A percentile compares a stretch with the other conserved stretches of the same genome.
These are phyloP conservation scores for Penicillium egyptiacum DNA, from an alignment of 495 filamentous ascomycete species.

Conservation along the genomic window DNA sequence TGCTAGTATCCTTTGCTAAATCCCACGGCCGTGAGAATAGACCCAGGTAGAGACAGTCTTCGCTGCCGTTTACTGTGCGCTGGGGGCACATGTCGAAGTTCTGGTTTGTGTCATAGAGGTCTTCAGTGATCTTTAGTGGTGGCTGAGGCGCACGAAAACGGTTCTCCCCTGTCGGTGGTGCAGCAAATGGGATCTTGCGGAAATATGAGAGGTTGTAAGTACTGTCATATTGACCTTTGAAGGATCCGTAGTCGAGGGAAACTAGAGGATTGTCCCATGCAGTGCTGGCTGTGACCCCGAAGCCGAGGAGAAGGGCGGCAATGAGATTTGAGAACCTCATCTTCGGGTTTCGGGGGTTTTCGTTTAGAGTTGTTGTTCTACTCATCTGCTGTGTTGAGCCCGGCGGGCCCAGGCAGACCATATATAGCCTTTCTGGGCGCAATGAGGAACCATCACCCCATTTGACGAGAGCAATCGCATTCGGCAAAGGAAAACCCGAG, in stretches of 20 bases:
- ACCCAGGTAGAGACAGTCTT: slow-evolving; percentile 62
- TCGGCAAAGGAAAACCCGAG: slow-evolving; percentile 5
- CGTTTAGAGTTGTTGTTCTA: not conserved
- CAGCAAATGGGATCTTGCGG: slow-evolving; percentile 59
- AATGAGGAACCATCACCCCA: not conserved
- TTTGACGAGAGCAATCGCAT: not conserved
- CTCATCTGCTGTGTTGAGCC: not conserved
- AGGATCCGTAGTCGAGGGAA: slow-evolving; percentile 55
- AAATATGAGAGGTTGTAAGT: slow-evolving; percentile 55
- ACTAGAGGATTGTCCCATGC: slow-evolving; percentile 32
- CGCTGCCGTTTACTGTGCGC: slow-evolving; percentile 57
- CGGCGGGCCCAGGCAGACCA: not conserved
- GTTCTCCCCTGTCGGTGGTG: slow-evolving; percentile 54
- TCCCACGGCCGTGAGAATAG: slow-evolving; percentile 59
- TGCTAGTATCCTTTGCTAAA: slow-evolving; percentile 28
- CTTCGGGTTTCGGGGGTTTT: not conserved
- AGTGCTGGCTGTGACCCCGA: slow-evolving; percentile 10
- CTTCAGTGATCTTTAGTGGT: slow-evolving; percentile 42
- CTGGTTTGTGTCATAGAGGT: slow-evolving; percentile 55
- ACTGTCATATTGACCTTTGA: slow-evolving; percentile 55
- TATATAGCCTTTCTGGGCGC: slow-evolving; percentile 10
- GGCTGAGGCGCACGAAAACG: slow-evolving; percentile 58
- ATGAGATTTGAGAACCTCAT: slow-evolving; percentile 13
- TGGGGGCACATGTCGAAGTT: slow-evolving; percentile 59
- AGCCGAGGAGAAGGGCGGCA: slow-evolving; percentile 7